Conservation (phyloP, 2,329 filamentous ascomycete genomes). For the Apiospora saccharicola region DNA sequence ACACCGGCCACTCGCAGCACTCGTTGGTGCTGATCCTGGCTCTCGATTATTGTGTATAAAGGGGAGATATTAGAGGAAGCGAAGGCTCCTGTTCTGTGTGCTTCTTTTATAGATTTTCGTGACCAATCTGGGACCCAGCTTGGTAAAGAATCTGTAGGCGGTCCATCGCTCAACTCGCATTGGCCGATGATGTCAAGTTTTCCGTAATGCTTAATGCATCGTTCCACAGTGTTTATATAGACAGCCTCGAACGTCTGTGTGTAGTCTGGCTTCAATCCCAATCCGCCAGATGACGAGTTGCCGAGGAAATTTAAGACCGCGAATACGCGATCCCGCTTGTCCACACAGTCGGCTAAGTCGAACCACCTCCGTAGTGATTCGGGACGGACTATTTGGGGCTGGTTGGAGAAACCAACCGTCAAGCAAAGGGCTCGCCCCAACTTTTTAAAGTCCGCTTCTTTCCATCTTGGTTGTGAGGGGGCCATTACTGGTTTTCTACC, state of each 20-base stretch:
- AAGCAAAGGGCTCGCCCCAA: neutral
- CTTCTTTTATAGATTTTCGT: neutral
- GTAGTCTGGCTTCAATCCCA: neutral
- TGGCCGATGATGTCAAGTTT: neutral
- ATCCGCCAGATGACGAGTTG: neutral
- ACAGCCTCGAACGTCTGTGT: neutral
- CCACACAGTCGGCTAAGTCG: neutral
- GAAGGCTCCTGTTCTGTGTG: fast-evolving
- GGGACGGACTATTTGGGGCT: neutral
- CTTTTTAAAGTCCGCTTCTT: neutral
- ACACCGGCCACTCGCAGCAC: neutral
- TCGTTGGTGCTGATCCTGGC: neutral
- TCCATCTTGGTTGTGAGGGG: neutral
- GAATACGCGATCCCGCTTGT: neutral
- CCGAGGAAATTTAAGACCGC: neutral
- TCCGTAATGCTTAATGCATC: neutral
- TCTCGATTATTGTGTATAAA: neutral
- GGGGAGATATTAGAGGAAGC: neutral
- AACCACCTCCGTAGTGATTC: neutral
- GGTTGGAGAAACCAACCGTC: neutral
- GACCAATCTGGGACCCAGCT: neutral
- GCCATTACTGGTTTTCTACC: too few species aligned
- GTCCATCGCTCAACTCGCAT: neutral
- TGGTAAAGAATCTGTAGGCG: neutral
- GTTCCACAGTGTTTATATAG: neutral